Conservation (phyloP, 495 filamentous ascomycete species). For the Rhypophila decipiens region DNA sequence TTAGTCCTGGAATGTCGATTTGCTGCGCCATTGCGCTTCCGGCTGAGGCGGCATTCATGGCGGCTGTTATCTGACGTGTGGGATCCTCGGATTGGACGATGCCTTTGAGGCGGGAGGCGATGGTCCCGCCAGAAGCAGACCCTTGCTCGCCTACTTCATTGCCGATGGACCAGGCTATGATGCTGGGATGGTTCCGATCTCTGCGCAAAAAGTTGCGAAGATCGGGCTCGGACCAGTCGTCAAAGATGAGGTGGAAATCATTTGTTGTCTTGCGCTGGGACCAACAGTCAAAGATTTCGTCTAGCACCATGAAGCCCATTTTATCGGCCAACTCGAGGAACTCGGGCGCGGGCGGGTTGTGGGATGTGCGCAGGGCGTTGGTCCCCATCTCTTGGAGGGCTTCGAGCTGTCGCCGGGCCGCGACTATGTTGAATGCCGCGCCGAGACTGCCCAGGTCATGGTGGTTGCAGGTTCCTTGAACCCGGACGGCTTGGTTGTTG, state of each 20-base stretch:
- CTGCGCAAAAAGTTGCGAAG: constrained; percentile 39
- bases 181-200: constrained; percentile 46
- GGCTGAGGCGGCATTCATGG: constrained; percentile 30
- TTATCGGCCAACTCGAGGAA: constrained; percentile 51
- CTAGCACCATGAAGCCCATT: constrained; percentile 52
- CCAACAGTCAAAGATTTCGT: constrained; percentile 46
- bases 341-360: constrained; percentile 46
- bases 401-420: constrained; percentile 37
- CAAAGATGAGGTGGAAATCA: constrained; percentile 42
- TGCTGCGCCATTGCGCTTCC: constrained; percentile 23
- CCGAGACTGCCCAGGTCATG: constrained; percentile 42
- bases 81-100: constrained; percentile 36
- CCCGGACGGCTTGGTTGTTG: constrained; percentile 31
- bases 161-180: constrained; percentile 43
- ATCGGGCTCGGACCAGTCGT: constrained; percentile 43
- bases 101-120: constrained; percentile 21
- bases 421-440: constrained; percentile 36
- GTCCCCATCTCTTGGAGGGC: constrained; percentile 40
- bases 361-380: constrained; percentile 44
- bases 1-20: constrained; percentile 39
- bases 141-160: constrained; percentile 43
- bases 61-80: constrained; percentile 31
- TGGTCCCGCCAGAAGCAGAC: constrained; percentile 15
- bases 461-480: constrained; percentile 42
- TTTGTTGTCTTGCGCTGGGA: constrained; percentile 28